Evolutionary conservation across 345 rosid species (phyloP), one percentile per base, ranked within the genome.

Genomic region (Arabidopsis suecica): DNA sequence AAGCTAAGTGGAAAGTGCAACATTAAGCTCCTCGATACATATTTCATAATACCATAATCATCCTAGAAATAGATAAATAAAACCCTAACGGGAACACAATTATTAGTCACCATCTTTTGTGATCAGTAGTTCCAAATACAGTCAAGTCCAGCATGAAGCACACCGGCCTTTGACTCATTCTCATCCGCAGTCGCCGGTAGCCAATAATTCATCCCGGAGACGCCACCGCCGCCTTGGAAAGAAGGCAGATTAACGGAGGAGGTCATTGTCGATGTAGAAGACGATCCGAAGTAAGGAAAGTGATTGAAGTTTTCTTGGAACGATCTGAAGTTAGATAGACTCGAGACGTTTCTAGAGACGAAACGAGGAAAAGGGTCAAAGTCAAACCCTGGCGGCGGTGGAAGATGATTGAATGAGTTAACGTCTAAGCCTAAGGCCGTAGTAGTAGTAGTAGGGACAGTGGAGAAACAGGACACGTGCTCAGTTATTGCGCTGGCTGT

Each of bases 391-490:
- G 40, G 69, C 28, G 44, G 69, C 54, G 44, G 65, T 66, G 61
- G 73, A 38, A 63, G 53, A 45, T 65, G 66, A 77, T 45, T 86
- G 84, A 51, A 71, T 56, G 33, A 42, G 59, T 66, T 68, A 49
- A 59, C 57, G 18, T 67, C 73, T 59, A 75, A 20, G 89, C 89
- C 47, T 28, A 77, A 63, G 66, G 86, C 73, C n/a, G n/a, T n/a
- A n/a, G 84, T 78, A 37, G 93, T 84, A 0, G 83, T 85, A 1
- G 88, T 86, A 2, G 88, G 81, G 65, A 82, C 83, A 80, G 91
- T 95, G 99, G 98, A 95, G 99, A 95, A 95, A 95, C 98, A 95
- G 99, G 99, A 92, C 98, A 95, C 97, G 99, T 95, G 99, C 98
- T 88, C 88, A 12, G 81, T 48, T 9, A 79, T 78, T 54, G 80